phyloP scores from a whole-genome alignment of 192 early-diverging fungal genomes.

The Jimgerdemannia lactiflua region DNA sequence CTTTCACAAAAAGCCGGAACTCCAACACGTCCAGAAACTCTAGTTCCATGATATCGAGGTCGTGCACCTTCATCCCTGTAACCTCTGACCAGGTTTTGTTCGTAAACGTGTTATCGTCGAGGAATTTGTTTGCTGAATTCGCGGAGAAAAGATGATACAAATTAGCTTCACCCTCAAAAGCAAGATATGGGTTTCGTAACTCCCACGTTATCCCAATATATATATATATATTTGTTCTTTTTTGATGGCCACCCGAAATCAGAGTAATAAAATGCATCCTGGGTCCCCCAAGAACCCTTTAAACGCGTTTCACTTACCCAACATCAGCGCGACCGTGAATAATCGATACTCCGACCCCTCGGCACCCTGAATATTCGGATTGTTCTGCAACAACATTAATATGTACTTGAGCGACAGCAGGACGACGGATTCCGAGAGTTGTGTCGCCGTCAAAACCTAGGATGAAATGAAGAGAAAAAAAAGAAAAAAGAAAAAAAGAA shows the following conservation, averaged over 20 bases:
- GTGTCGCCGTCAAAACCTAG: slow-evolving; percentile 41
- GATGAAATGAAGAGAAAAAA: slow-evolving; percentile 19
- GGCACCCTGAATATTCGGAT: slow-evolving; percentile 40
- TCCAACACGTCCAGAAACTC: slow-evolving; percentile 77
- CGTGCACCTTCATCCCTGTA: slow-evolving; percentile 75
- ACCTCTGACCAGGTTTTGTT: slow-evolving; percentile 89
- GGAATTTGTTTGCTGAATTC: slow-evolving; percentile 72
- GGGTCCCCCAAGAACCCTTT: neutral
- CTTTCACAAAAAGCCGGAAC: slow-evolving; percentile 69
- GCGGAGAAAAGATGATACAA: neutral
- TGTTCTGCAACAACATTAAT: slow-evolving; percentile 37
- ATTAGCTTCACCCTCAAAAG: too few species aligned
- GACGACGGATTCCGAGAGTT: slow-evolving; percentile 48
- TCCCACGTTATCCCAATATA: neutral
- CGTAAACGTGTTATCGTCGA: slow-evolving; percentile 89
- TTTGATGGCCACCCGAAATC: too few species aligned
- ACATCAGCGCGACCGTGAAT: slow-evolving; percentile 51
- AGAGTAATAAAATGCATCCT: neutral
- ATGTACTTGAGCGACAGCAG: slow-evolving; percentile 53
- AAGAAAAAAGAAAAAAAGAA: neutral
- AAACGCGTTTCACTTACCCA: slow-evolving; percentile 39
- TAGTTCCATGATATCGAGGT: slow-evolving; percentile 81
- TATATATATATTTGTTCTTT: slow-evolving; percentile 1
- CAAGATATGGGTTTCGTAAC: neutral
- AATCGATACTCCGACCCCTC: slow-evolving; percentile 54